Evolutionary conservation across 768 basidiomycete species (phyloP).

Genomic region (Mycena maculata): DNA sequence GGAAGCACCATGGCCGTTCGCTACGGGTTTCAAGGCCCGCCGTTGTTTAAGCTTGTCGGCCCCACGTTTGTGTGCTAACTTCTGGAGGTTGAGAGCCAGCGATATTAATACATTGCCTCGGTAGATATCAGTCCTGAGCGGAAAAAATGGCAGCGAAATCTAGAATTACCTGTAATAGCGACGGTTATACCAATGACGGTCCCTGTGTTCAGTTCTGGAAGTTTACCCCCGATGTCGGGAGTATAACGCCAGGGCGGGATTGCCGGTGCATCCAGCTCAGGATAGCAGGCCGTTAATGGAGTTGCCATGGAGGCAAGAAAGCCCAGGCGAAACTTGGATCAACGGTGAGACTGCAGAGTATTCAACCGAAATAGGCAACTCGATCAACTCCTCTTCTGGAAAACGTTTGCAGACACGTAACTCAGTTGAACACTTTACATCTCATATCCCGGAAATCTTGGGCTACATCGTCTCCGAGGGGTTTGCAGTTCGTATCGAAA

Average conservation of each 20-base stretch:
- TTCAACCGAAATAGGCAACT: too few relatives aligned
- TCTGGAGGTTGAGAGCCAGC: slow-evolving; percentile 92
- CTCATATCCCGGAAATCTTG: too few relatives aligned
- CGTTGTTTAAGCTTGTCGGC: slow-evolving; percentile 40
- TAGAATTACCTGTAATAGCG: slow-evolving; percentile 58
- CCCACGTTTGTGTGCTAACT: slow-evolving; percentile 85
- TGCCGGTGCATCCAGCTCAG: neutral
- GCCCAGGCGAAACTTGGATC: too few relatives aligned
- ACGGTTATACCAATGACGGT: slow-evolving; percentile 79
- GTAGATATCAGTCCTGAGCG: too few relatives aligned
- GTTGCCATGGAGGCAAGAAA: neutral
- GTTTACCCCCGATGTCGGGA: slow-evolving; percentile 26
- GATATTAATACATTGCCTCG: slow-evolving; percentile 89
- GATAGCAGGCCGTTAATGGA: slow-evolving; percentile 24
- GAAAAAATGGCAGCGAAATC: too few relatives aligned
- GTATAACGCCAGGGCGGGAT: neutral
- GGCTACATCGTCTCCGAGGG: neutral
- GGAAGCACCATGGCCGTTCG: slow-evolving; percentile 22
- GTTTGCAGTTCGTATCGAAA: slow-evolving; percentile 42
- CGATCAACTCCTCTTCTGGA: neutral
- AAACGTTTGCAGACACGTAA: too few relatives aligned
- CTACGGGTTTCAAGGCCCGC: neutral
- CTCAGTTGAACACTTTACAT: too few relatives aligned
- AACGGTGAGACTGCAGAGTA: too few relatives aligned
- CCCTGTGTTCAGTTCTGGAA: slow-evolving; percentile 29